These are phyloP conservation scores for Asterella californica DNA, from an alignment of 225 moss, liverwort and hornwort genomes.

Conservation along the genomic window DNA sequence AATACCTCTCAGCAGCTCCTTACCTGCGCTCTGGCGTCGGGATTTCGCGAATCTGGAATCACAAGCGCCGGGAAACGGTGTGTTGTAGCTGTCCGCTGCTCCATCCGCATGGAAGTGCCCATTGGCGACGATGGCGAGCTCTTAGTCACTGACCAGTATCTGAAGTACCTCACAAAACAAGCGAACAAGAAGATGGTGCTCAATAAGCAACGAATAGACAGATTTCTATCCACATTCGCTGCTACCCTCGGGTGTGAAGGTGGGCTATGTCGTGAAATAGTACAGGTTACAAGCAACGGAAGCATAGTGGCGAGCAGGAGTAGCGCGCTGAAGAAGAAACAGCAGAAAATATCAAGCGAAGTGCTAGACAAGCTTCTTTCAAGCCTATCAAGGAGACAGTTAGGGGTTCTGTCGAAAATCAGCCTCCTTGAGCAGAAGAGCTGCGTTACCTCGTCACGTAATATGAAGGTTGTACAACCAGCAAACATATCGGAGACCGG, in stretches of 20 bases:
- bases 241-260: slow-evolving; percentile 22
- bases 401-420: slow-evolving; percentile 49
- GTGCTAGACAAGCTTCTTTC: slow-evolving; percentile 48
- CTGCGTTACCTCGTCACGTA: neutral
- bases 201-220: slow-evolving; percentile 63
- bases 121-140: slow-evolving; percentile 58
- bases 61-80: slow-evolving; percentile 77
- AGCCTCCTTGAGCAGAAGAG: slow-evolving; percentile 16
- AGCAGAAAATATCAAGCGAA: slow-evolving; percentile 29
- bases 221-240: slow-evolving; percentile 56
- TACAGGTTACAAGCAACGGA: neutral
- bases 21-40: slow-evolving; percentile 67
- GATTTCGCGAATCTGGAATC: slow-evolving; percentile 89
- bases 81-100: slow-evolving; percentile 81
- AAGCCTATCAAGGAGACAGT: slow-evolving; percentile 63
- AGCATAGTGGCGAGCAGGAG: slow-evolving; percentile 7
- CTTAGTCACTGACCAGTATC: slow-evolving; percentile 61
- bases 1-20: slow-evolving; percentile 64
- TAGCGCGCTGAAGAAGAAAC: slow-evolving; percentile 8
- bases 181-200: slow-evolving; percentile 71
- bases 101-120: slow-evolving; percentile 89
- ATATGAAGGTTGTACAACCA: neutral
- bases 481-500: neutral
- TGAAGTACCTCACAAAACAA: slow-evolving; percentile 52
- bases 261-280: neutral